phyloP scores from a whole-genome alignment of 2,329 filamentous ascomycete species.

The Cercospora sp. region DNA sequence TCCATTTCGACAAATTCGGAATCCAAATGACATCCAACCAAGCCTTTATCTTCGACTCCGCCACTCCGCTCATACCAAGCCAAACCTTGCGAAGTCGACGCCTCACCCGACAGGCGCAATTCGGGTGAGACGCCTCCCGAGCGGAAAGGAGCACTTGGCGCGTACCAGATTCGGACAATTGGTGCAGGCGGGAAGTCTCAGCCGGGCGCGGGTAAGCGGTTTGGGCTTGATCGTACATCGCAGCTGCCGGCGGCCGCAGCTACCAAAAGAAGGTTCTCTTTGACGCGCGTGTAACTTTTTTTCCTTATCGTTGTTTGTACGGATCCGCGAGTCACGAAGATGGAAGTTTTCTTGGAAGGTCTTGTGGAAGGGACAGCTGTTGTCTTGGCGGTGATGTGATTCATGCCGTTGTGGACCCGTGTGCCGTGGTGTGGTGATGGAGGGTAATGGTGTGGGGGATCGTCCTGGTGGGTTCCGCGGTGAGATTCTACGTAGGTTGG shows the following conservation, averaged over 20 bases:
- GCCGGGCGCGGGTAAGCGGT: background rate
- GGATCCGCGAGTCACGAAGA: background rate
- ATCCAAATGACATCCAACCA: background rate
- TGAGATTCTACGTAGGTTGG: background rate
- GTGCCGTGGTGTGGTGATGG: background rate
- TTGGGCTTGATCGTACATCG: background rate
- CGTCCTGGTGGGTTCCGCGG: background rate
- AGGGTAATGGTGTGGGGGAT: background rate
- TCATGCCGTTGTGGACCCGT: background rate
- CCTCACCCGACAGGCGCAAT: background rate
- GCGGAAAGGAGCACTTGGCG: slow-evolving; percentile 1
- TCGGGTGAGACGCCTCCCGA: slow-evolving; percentile 2
- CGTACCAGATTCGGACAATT: background rate
- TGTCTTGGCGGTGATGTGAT: background rate
- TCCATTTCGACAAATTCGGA: background rate
- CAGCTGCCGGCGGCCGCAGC: background rate
- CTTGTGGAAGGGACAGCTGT: background rate
- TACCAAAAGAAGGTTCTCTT: background rate
- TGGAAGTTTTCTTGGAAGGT: background rate
- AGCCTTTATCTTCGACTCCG: background rate
- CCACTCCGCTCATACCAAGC: background rate
- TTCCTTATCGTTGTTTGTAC: background rate
- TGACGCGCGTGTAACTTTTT: background rate
- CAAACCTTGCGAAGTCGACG: background rate
- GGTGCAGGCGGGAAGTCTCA: background rate